Base-by-base conservation (phyloP, 2,329 filamentous ascomycete species). In the Coniochaeta pulveracea region DNA sequence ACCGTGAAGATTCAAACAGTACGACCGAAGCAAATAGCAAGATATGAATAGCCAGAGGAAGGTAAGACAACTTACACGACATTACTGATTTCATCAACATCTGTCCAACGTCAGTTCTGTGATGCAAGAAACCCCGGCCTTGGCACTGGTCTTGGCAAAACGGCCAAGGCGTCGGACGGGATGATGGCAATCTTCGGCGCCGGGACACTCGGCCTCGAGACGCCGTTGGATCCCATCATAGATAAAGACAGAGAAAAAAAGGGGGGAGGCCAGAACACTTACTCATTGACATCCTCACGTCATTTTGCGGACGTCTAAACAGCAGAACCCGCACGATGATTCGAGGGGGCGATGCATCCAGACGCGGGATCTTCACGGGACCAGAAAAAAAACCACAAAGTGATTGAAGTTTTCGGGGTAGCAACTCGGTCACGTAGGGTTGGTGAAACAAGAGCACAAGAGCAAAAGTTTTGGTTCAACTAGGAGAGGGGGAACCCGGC, bases 41-140 rank as follows among this genome's bases (percentile, higher is more conserved):
- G 11, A 31, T 14, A 32, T 3, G 16, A 15, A 15, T 30, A n/a
- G 25, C 24, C 7, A 24, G 29, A 32, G 15, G 26, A 29, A 27
- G 23, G 21, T 18, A 14, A 6, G 11, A 17, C 10, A 27, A 48
- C 48, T 19, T 45, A 50, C 48, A 50, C 42, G 42, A 50, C 51
- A 51, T 54, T 55, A 40, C 47, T 46, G 34, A 55, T 43, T 43
- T 51, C 48, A 43, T 53, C 43, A 40, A 54, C 50, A 40, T 38
- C 51, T 55, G 47, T 43, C 38, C 43, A 42, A 49, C 42, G 47
- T 52, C 43, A 52, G 43, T 38, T 25, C 21, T 25, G 14, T 37
- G 34, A 75, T 40, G 42, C 64, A 73, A 0, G 56, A 52, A 3
- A 75, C 58, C 0, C 61, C 61, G 0, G 69, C 66, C 36, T 64